Conservation (phyloP, 208 protist genomes). For the Phytomonas sp. region DNA sequence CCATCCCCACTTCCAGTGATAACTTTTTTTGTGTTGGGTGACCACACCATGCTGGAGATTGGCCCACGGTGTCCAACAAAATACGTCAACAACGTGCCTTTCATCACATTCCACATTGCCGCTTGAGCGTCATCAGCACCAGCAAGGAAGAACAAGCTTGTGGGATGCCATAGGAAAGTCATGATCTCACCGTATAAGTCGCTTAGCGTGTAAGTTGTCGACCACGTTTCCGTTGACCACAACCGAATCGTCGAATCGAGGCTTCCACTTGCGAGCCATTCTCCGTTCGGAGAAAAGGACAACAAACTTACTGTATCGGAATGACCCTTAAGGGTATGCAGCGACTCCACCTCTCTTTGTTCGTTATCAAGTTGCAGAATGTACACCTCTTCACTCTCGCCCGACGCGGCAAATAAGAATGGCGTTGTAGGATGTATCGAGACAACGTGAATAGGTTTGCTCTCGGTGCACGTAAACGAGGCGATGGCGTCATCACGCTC, state of each 20-base stretch:
- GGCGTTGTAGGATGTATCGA: constrained; percentile 30
- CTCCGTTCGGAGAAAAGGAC: constrained; percentile 71
- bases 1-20: constrained; percentile 89
- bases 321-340: constrained; percentile 51
- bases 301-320: constrained; percentile 77
- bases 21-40: constrained; percentile 81
- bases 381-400: constrained; percentile 74
- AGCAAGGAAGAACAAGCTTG: constrained; percentile 83
- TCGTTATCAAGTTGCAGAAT: constrained; percentile 24
- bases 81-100: constrained; percentile 83
- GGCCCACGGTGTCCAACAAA: constrained; percentile 87
- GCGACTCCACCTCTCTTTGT: background rate
- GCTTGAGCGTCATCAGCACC: constrained; percentile 86
- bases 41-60: constrained; percentile 80
- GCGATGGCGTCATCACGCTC: constrained; percentile 71
- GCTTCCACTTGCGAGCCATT: constrained; percentile 66
- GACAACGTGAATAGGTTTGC: constrained; percentile 59
- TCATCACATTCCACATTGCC: constrained; percentile 91
- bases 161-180: constrained; percentile 90
- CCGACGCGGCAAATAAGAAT: constrained; percentile 44
- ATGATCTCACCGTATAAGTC: constrained; percentile 81
- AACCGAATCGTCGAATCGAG: constrained; percentile 61
- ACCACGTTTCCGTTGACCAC: constrained; percentile 80
- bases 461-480: constrained; percentile 35
- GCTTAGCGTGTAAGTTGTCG: constrained; percentile 43